Base-by-base conservation (phyloP, 164 flowering plant species). In the Vitis labrusca region DNA sequence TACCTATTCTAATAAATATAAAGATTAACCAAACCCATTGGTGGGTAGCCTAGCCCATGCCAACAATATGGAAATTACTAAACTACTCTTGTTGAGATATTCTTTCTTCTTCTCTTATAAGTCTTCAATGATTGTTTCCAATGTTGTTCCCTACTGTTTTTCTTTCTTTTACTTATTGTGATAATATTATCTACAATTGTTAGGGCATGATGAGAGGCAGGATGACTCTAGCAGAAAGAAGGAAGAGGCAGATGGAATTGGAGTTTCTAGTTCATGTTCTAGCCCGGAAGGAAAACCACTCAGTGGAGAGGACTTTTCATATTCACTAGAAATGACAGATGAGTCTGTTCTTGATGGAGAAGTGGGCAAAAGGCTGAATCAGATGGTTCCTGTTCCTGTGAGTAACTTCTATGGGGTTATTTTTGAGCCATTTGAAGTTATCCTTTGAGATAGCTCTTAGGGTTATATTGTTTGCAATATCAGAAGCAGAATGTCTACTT, bases 331-430 rank as follows among this genome's bases (percentile, higher is more conserved):
- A 61, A 74, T 89, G 63, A 74, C 85, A 9, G 94, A 92, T 78
- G 99, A 88, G 64, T 79, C 79, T 68, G 53, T 66, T 17, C 80
- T 88, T 56, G 98, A 94, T 79, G 92, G 91, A 60, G 98, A 94
- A 88, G 89, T 94, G 23, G 91, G 91, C 37, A 91, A 87, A 86
- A 88, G 96, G 77, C 77, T 94, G 74, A 82, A 85, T 76, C 89
- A 89, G 77, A 88, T 92, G 92, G 78, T 83, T 73, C 82, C 96
- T 62, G 69, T 91, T 77, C 97, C 97, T 73, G 99, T 94, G 80
- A 90, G 97, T 82, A 49, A n/a, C 30, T 8, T 61, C 15, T 37
- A 3, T 37, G 44, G 44, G 44, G 44, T 37, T 37, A 37, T 37
- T 37, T 37, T 23, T 37, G 6, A 37, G 44, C 44, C 44, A 37